Percentiles rank a stretch among this genome's conserved stretches.
Conservation (phyloP, 192 early-diverging fungal species). For the Chytriomyces hyalinus region DNA sequence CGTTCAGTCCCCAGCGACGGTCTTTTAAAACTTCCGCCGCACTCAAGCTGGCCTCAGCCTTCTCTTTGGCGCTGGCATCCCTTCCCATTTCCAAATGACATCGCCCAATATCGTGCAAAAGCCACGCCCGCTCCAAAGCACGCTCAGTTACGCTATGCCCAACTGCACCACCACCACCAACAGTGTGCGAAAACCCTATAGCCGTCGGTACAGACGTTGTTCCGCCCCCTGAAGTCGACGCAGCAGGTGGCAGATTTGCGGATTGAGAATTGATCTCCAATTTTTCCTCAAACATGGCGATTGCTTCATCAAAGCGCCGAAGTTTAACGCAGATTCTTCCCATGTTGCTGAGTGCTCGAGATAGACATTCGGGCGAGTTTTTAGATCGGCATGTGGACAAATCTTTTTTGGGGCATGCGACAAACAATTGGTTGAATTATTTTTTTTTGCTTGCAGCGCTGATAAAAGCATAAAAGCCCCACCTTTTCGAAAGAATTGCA, state of each 20-base stretch:
- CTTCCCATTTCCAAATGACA: slow-evolving; percentile 35
- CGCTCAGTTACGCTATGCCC: not conserved
- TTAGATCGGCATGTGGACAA: slow-evolving; percentile 12
- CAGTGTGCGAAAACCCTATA: not conserved
- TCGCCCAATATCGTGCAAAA: slow-evolving; percentile 40
- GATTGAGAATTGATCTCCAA: not conserved
- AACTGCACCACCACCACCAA: not conserved
- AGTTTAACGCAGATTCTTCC: slow-evolving; percentile 37
- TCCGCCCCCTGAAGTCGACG: too few relatives aligned
- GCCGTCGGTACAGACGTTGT: not conserved
- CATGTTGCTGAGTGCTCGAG: slow-evolving; percentile 36
- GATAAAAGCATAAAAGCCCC: not conserved
- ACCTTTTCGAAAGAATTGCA: slow-evolving; percentile 41
- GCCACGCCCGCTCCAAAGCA: slow-evolving; percentile 34
- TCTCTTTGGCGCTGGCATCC: slow-evolving; percentile 16
- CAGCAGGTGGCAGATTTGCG: not conserved
- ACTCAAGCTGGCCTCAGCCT: slow-evolving; percentile 13
- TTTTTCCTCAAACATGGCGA: slow-evolving; percentile 33
- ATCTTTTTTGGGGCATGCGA: slow-evolving; percentile 17
- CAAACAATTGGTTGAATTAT: not conserved
- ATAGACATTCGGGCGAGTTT: slow-evolving; percentile 9
- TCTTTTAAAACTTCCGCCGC: slow-evolving; percentile 26
- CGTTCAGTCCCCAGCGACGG: slow-evolving; percentile 35
- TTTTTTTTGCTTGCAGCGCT: not conserved
- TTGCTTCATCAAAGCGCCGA: slow-evolving; percentile 32